These are phyloP conservation scores for Fusarium transvaalense DNA, from an alignment of 2,329 filamentous ascomycete genomes.

Conservation along the genomic window DNA sequence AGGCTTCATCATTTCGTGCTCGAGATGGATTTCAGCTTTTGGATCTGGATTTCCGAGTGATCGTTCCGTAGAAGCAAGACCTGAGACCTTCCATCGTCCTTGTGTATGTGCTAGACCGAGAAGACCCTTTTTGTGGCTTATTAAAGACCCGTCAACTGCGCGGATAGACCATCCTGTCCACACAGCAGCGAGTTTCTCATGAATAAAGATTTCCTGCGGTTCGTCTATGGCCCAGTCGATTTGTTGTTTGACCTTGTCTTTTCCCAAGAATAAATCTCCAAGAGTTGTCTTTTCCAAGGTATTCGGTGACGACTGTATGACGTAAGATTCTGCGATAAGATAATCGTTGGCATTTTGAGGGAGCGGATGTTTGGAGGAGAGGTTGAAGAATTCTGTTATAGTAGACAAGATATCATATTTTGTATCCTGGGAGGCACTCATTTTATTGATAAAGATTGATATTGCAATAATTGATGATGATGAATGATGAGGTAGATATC, in stretches of 20 bases:
- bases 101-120: constrained; percentile 7
- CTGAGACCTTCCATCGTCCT: constrained; percentile 20
- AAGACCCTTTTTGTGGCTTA: constrained; percentile 18
- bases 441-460: background rate
- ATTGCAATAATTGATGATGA: background rate
- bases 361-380: background rate
- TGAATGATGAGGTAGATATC: background rate
- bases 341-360: background rate
- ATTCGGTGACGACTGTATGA: constrained; percentile 7
- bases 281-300: constrained; percentile 22
- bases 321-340: constrained; percentile 26
- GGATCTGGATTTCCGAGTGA: background rate
- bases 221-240: constrained; percentile 18
- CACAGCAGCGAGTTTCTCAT: constrained; percentile 3
- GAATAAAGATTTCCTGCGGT: background rate
- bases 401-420: constrained; percentile 10
- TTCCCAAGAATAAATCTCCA: background rate
- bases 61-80: constrained; percentile 6
- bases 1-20: constrained; percentile 8
- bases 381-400: constrained; percentile 9
- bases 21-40: background rate
- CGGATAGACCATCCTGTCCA: constrained; percentile 20
- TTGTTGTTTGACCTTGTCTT: background rate
- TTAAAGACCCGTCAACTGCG: background rate
- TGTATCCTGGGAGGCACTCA: background rate